Evolutionary conservation across 2,329 filamentous ascomycete genomes (phyloP).

Genomic region (Aspergillus unguis): DNA sequence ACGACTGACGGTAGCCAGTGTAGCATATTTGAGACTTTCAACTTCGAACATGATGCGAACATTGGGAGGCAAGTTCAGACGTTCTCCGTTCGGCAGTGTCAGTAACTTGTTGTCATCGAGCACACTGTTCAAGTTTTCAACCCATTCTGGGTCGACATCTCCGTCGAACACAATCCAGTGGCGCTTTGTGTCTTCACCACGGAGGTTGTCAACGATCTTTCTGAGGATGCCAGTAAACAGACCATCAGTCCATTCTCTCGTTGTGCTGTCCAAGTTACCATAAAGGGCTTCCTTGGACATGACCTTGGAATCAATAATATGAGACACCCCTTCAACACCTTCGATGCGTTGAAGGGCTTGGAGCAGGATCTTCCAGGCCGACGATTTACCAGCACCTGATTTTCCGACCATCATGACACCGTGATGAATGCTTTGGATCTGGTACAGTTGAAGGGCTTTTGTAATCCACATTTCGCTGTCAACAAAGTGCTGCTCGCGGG

Average conservation of each 20-base stretch:
- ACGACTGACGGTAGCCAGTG: conserved; percentile 95
- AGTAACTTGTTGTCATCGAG: conserved; percentile 98
- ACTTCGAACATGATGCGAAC: conserved; percentile 99
- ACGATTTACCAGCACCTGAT: conserved; percentile 95
- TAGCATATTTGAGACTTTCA: conserved; percentile 95
- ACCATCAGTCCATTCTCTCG: conserved; percentile 97
- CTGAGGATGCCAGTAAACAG: conserved; percentile 95
- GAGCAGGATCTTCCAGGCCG: conserved; percentile 87
- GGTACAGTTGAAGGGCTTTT: conserved; percentile 93
- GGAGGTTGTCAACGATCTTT: conserved; percentile 97
- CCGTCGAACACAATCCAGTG: conserved; percentile 99
- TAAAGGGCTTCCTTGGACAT: conserved; percentile 99
- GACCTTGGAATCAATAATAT: conserved; percentile 98
- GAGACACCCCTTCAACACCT: conserved; percentile 86
- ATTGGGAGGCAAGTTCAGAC: conserved; percentile 87
- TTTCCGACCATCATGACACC: conserved; percentile 99
- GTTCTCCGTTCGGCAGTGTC: conserved; percentile 95
- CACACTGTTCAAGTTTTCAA: conserved; percentile 99
- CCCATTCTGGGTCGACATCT: conserved; percentile 98
- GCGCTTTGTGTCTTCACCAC: conserved; percentile 92
- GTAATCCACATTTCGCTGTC: conserved; percentile 96
- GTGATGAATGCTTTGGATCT: conserved; percentile 96
- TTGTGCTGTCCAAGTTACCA: conserved; percentile 92
- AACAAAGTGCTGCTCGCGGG: conserved; percentile 79
- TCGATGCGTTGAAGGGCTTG: conserved; percentile 90